These are phyloP conservation scores for Ustilago shanxiensis DNA, from an alignment of 1,284 basidiomycete species.

Conservation along the genomic window DNA sequence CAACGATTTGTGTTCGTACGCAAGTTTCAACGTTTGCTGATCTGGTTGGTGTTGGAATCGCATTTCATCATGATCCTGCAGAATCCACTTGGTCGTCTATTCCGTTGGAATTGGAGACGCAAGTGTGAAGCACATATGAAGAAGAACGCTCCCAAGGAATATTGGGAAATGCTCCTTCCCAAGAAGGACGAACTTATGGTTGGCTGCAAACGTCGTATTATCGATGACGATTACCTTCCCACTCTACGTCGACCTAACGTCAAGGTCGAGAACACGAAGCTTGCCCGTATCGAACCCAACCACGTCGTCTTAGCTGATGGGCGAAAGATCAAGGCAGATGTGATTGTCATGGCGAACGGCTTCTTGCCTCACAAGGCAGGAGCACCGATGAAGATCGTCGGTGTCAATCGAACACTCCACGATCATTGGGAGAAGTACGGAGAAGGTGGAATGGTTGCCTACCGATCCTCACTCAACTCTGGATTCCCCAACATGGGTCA, in stretches of 20 bases:
- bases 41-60: constrained; percentile 62
- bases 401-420: constrained; percentile 44
- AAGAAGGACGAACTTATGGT: constrained; percentile 56
- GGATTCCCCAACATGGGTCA: constrained; percentile 66
- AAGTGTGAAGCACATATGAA: constrained; percentile 56
- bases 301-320: constrained; percentile 63
- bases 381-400: constrained; percentile 61
- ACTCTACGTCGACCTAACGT: constrained; percentile 57
- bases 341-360: constrained; percentile 68
- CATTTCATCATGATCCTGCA: constrained; percentile 56
- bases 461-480: constrained; percentile 58
- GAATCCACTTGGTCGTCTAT: constrained; percentile 43
- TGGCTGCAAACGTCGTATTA: constrained; percentile 65
- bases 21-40: constrained; percentile 53
- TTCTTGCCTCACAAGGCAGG: constrained; percentile 58
- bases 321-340: constrained; percentile 61
- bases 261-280: constrained; percentile 51
- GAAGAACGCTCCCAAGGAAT: constrained; percentile 63
- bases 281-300: constrained; percentile 59
- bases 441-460: constrained; percentile 57
- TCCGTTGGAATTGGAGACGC: constrained; percentile 53
- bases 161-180: constrained; percentile 63
- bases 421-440: constrained; percentile 64
- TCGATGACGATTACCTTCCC: constrained; percentile 65
- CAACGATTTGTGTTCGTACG: constrained; percentile 47